Base-by-base conservation (phyloP, 2,329 filamentous ascomycete species). In the Lithohypha guttulata region DNA sequence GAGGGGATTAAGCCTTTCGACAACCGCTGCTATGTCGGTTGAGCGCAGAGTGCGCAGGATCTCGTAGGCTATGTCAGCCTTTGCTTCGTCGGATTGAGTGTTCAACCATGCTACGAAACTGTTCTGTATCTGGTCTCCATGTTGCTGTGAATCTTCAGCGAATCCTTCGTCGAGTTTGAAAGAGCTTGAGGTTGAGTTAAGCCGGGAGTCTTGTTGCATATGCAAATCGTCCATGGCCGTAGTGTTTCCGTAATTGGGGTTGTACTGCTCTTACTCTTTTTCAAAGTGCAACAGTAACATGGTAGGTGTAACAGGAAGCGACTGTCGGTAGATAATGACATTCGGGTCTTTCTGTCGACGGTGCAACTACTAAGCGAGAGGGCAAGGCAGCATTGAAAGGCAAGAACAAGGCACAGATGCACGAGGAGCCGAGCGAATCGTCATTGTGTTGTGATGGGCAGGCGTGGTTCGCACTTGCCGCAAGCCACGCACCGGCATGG, bases 111-210 rank as follows among this genome's bases (percentile, higher is more conserved):
- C 65, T 14, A 71, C 71, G 44, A 76, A 63, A 41, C 56, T 51
- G 8, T 45, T 42, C 19, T 40, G 37, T 14, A 33, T 20, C 13
- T 39, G 27, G 7, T 40, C 28, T 3, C 30, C 29, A 22, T 34
- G 26, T 44, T 66, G 60, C 2, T 70, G 73, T 26, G 25, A 39
- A 34, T 87, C 83, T 57, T 91, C 84, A 4, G 84, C 87, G 59
- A 91, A 93, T 53, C 85, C 85, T 63, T 93, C 85, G 63, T 93
- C 84, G 42, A 85, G 72, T 58, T 78, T 67, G 49, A 73, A 68
- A 21, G 73, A 41, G 8, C 44, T 37, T 6, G 39, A 36, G 13
- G 36, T 34, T 15, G 46, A 46, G 23, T 32, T 27, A 8, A 26
- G 9, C 6, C 21, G n/a, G 11, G 19, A 25, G 21, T 36, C 33